Conservation (phyloP, 768 basidiomycete species). For the Xerocomellus dryophilus region DNA sequence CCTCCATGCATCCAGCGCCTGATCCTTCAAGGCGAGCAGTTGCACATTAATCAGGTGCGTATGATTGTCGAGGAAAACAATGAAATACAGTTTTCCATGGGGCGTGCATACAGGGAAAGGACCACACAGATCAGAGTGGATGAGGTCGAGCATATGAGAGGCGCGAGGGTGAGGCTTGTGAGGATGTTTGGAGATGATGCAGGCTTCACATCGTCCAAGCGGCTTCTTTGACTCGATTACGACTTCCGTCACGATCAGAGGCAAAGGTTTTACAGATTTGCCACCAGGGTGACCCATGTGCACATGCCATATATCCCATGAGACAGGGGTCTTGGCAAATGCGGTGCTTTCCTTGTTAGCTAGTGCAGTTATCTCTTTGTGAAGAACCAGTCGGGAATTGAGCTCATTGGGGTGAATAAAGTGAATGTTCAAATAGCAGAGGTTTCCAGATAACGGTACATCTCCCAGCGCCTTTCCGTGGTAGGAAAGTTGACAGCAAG, state of each 20-base stretch:
- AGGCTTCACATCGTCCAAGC: not conserved
- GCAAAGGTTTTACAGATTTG: not conserved
- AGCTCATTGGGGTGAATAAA: not conserved
- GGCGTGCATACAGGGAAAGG: conserved; percentile 21
- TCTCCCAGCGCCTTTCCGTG: not conserved
- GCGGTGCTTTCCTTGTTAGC: too few species aligned
- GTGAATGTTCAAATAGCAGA: not conserved
- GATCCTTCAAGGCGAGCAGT: not conserved
- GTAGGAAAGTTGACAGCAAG: not conserved
- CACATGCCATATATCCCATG: not conserved
- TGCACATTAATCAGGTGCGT: not conserved
- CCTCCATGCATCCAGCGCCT: not conserved
- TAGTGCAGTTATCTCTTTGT: too few species aligned
- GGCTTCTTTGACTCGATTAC: accelerated
- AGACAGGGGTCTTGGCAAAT: accelerated
- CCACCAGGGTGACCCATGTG: not conserved
- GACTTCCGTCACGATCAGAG: accelerated
- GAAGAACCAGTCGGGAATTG: too few species aligned
- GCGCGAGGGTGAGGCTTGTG: not conserved
- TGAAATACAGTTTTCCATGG: conserved; percentile 12
- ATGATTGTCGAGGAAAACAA: conserved; percentile 16
- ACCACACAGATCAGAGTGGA: conserved; percentile 30
- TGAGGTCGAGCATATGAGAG: conserved; percentile 16
- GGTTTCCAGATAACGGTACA: accelerated
- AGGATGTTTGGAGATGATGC: not conserved